These are phyloP conservation scores for Dendryphion nanum DNA, from an alignment of 2,329 filamentous ascomycete species.

Conservation along the genomic window DNA sequence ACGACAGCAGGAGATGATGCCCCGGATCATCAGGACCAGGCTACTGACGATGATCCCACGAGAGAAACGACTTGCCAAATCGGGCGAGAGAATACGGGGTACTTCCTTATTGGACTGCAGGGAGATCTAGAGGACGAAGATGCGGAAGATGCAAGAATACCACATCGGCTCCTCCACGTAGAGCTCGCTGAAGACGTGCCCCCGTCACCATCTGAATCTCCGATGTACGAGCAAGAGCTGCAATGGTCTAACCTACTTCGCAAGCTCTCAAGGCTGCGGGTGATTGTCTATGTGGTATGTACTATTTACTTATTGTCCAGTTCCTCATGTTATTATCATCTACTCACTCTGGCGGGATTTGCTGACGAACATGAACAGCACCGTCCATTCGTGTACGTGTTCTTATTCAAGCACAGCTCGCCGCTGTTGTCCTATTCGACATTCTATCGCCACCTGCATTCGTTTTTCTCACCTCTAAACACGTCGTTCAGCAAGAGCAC, in stretches of 20 bases:
- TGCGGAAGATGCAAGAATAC: conserved; percentile 54
- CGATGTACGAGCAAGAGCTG: conserved; percentile 19
- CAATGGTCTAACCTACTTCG: conserved; percentile 5
- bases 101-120: conserved; percentile 67
- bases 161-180: conserved; percentile 66
- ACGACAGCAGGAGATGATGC: neutral
- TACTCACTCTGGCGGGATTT: too few species aligned
- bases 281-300: conserved; percentile 66
- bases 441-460: conserved; percentile 52
- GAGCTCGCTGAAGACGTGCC: conserved; percentile 54
- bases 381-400: conserved; percentile 73
- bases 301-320: too few species aligned
- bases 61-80: conserved; percentile 33
- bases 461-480: conserved; percentile 50
- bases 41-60: conserved; percentile 11
- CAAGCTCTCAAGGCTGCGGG: conserved; percentile 51
- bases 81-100: conserved; percentile 46
- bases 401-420: conserved; percentile 66
- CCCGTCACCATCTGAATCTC: conserved; percentile 14
- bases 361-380: conserved; percentile 34
- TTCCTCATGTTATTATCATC: too few species aligned
- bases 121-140: conserved; percentile 59
- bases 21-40: conserved; percentile 2
- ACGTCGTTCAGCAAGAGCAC: conserved; percentile 46
- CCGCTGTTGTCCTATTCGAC: conserved; percentile 48